phyloP scores from a whole-genome alignment of 2,329 filamentous ascomycete genomes.

The Metarhizium humberi region DNA sequence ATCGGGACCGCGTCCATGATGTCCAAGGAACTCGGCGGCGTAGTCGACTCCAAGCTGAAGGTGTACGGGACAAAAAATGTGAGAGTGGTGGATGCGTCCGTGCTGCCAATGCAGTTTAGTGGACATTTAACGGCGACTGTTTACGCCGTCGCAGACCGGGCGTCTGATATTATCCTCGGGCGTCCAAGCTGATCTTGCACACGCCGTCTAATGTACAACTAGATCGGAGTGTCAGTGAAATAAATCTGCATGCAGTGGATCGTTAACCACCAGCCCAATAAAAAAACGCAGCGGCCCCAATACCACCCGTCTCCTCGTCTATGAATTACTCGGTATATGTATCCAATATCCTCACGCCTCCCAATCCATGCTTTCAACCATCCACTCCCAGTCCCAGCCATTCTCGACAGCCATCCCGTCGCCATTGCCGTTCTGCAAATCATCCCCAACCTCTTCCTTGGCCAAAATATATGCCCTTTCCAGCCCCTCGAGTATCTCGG shows the following conservation, averaged over 20 bases:
- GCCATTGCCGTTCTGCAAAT: constrained; percentile 34
- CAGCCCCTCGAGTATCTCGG: constrained; percentile 46
- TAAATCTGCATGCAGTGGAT: neutral
- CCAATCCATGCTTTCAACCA: constrained; percentile 31
- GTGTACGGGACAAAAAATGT: constrained; percentile 27
- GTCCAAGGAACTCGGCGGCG: constrained; percentile 36
- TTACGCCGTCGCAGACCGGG: constrained; percentile 11
- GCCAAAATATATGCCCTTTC: constrained; percentile 48
- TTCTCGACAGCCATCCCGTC: constrained; percentile 11
- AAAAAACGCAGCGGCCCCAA: neutral
- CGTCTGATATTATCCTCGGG: constrained; percentile 8
- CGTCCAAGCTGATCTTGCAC: neutral
- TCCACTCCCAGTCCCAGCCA: constrained; percentile 30
- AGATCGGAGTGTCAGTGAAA: neutral
- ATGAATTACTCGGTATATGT: too few relatives aligned
- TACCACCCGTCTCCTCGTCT: too few relatives aligned
- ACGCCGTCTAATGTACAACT: neutral
- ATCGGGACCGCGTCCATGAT: constrained; percentile 42
- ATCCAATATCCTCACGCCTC: constrained; percentile 10
- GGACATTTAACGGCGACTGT: constrained; percentile 9
- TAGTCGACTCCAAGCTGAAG: constrained; percentile 35
- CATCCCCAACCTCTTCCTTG: constrained; percentile 28
- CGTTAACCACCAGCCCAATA: neutral
- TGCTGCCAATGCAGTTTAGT: constrained; percentile 11
- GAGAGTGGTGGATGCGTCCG: constrained; percentile 11